phyloP scores from a whole-genome alignment of 2,329 filamentous ascomycete species.

The Pseudohalonectria lignicola region DNA sequence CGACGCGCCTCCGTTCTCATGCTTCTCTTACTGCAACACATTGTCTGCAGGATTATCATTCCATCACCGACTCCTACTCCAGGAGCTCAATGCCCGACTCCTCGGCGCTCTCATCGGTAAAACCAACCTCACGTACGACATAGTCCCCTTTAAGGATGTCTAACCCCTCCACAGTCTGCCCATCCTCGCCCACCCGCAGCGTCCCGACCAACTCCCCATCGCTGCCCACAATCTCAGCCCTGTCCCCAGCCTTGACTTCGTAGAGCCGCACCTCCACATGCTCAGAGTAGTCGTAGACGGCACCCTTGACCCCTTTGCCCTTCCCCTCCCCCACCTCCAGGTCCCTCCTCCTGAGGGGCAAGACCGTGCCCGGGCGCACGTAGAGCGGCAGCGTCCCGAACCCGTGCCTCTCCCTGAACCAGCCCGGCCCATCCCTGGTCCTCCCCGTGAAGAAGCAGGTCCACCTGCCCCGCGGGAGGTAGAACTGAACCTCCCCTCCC shows the following conservation, averaged over 20 bases:
- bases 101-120: background rate
- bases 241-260: background rate
- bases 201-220: background rate
- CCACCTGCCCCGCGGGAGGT: slow-evolving; percentile 41
- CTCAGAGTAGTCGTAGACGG: slow-evolving; percentile 1
- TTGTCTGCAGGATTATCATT: too few relatives aligned
- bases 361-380: slow-evolving; percentile 23
- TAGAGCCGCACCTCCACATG: slow-evolving; percentile 3
- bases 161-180: background rate
- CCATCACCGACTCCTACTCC: too few relatives aligned
- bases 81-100: slow-evolving; percentile 1
- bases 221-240: background rate
- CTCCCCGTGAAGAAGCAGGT: slow-evolving; percentile 36
- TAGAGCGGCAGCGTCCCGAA: slow-evolving; percentile 49
- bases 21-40: too few relatives aligned
- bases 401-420: slow-evolving; percentile 48
- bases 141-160: background rate
- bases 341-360: background rate
- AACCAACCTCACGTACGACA: background rate
- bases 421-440: slow-evolving; percentile 37
- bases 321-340: background rate
- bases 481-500: slow-evolving; percentile 53
- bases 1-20: too few relatives aligned
- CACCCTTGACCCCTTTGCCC: background rate
- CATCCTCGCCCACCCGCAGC: slow-evolving; percentile 1